These are phyloP conservation scores for Capsella bursapastoris DNA, from an alignment of 345 rosid species.

Conservation along the genomic window DNA sequence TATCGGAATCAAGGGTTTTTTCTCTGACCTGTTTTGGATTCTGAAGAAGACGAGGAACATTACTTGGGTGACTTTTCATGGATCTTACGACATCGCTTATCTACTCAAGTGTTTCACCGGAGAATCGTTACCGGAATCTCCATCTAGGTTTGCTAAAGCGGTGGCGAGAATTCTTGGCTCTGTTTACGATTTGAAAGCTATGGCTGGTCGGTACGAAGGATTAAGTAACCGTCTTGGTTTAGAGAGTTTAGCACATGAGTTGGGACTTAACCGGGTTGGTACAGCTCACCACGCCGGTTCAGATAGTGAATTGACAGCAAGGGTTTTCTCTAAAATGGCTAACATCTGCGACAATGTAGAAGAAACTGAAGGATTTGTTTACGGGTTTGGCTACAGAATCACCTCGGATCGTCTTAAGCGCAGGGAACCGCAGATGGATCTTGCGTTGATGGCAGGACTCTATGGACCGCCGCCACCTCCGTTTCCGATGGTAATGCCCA, in stretches of 20 bases:
- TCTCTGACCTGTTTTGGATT: not conserved
- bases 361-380: not conserved
- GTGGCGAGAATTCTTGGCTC: not conserved
- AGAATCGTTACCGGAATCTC: not conserved
- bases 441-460: not conserved
- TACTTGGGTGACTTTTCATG: conserved; percentile 33
- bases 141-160: not conserved
- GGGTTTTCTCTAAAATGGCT: conserved; percentile 7
- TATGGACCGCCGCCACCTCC: not conserved
- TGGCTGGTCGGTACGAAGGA: not conserved
- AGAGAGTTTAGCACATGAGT: not conserved
- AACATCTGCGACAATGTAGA: not conserved
- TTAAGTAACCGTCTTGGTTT: not conserved
- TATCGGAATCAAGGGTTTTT: not conserved
- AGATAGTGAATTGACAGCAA: conserved; percentile 16
- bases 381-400: conserved; percentile 17
- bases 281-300: conserved; percentile 29
- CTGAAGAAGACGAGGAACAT: not conserved
- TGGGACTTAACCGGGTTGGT: conserved; percentile 5
- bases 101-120: conserved; percentile 6
- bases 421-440: not conserved
- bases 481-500: not conserved
- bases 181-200: conserved; percentile 28
- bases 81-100: conserved; percentile 23
- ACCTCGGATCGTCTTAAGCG: not conserved